Evolutionary conservation across 1,139 yeast species (phyloP).

Genomic region (Candida sp.): DNA sequence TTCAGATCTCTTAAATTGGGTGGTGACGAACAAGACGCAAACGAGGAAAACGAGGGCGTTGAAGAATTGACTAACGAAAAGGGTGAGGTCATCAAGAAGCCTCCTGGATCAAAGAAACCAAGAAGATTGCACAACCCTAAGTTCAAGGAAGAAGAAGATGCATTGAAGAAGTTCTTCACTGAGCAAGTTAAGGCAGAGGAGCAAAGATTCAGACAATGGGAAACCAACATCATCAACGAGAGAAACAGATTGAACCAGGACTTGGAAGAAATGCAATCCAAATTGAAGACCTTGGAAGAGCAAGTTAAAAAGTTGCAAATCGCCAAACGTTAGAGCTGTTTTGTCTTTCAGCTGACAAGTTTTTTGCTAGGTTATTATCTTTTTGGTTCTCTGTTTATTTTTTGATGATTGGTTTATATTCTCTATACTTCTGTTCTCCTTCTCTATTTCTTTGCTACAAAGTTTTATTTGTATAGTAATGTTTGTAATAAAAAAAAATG

Average conservation of each 20-base stretch:
- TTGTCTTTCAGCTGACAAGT: background rate
- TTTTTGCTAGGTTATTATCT: background rate
- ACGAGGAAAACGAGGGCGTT: conserved; percentile 24
- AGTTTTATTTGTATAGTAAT: background rate
- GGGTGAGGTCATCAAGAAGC: conserved; percentile 38
- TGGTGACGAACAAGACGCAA: conserved; percentile 47
- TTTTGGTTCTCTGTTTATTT: background rate
- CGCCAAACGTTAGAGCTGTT: conserved; percentile 32
- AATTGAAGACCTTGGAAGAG: conserved; percentile 73
- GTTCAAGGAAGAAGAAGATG: conserved; percentile 95
- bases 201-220: conserved; percentile 98
- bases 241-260: conserved; percentile 94
- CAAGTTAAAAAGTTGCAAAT: conserved; percentile 73
- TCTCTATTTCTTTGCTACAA: background rate
- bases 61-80: conserved; percentile 35
- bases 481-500: background rate
- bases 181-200: conserved; percentile 98
- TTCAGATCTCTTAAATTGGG: conserved; percentile 87
- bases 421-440: background rate
- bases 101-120: conserved; percentile 43
- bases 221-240: conserved; percentile 92
- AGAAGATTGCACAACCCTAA: conserved; percentile 80
- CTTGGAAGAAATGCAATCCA: conserved; percentile 83
- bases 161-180: conserved; percentile 93
- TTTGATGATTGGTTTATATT: background rate